A percentile compares a stretch with the other conserved stretches of the same genome.
phyloP scores from a whole-genome alignment of 257 asterid genomes.

The Rubia yunnanensis region DNA sequence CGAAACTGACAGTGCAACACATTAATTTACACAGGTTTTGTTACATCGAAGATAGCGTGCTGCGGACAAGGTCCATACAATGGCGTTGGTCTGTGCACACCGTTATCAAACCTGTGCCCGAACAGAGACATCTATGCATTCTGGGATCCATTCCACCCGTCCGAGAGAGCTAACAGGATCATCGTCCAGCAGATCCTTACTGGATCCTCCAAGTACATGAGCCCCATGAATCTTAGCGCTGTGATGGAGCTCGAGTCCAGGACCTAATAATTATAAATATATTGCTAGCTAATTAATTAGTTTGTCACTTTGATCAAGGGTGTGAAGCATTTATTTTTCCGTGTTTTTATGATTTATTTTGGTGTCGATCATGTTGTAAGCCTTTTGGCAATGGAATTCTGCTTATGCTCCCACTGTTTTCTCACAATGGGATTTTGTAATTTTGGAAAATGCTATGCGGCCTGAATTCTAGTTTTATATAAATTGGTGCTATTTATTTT shows the following conservation, averaged over 20 bases:
- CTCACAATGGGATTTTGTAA: neutral
- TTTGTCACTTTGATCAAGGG: neutral
- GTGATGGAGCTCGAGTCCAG: slow-evolving; percentile 39
- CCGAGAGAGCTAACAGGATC: slow-evolving; percentile 61
- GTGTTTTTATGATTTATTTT: neutral
- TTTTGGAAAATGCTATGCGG: neutral
- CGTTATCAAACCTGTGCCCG: slow-evolving; percentile 62
- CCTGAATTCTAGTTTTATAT: neutral
- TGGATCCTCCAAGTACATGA: slow-evolving; percentile 45
- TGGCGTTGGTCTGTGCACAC: slow-evolving; percentile 69
- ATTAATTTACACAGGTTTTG: slow-evolving; percentile 39
- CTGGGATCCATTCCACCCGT: slow-evolving; percentile 77
- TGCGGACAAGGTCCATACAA: slow-evolving; percentile 86
- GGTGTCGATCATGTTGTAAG: neutral
- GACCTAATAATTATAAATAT: slow-evolving; percentile 14
- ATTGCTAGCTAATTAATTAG: neutral
- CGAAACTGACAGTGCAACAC: neutral
- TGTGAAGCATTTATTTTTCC: neutral
- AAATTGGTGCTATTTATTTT: too few relatives aligned
- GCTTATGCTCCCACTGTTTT: neutral
- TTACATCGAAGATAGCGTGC: slow-evolving; percentile 67
- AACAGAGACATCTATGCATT: slow-evolving; percentile 59
- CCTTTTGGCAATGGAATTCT: neutral
- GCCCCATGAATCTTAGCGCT: slow-evolving; percentile 63
- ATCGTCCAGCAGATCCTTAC: slow-evolving; percentile 51